Base-by-base conservation (phyloP, 305 asterid genomes). In the Caryopteris hybrid region DNA sequence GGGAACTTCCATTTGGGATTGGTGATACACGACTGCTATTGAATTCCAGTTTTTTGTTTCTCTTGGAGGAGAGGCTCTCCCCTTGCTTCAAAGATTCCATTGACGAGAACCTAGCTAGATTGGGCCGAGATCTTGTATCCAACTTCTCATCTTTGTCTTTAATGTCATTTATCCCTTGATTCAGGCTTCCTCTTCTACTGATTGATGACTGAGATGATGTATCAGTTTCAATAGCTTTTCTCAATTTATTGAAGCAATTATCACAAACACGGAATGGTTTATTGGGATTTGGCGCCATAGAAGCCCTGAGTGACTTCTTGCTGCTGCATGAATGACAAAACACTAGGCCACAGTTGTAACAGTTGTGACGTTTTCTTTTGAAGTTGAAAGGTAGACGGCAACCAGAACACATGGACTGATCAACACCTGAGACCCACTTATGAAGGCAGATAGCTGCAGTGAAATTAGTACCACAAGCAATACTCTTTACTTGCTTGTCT, bases 281-380 rank as follows among this genome's bases (percentile, higher is more conserved):
- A 73, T 78, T 81, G 52, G 88, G 90, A 72, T 87, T 80, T 45
- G 91, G 88, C 3, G 94, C 94, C 91, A 87, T 84, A 43, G 94
- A 87, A 61, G 94, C 94, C 82, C 86, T 80, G 60, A 71, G 75
- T 36, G 91, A 82, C 81, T 87, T 87, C 80, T 83, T 87, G 74
- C 85, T 85, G 78, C 87, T 87, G 74, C 94, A 87, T 18, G 91
- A 79, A 74, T 84, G 85, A 56, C 94, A 87, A 79, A 82, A 87
- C 52, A 87, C 91, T 45, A 87, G 91, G 52, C 94, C 94, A 64
- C 94, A 87, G 68, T 87, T 87, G 76, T 87, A 87, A 81, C 94
- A 87, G 72, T 87, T 87, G 75, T 87, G 94, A 52, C 75, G 75
- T 45, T 71, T 71, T 60, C 75, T 71, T 62, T 71, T 71, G 75